Percentiles rank a stretch among this genome's conserved stretches.
Evolutionary conservation across 75 land plant genomes (phyloP).

Genomic region (Cupressus sempervirens): DNA sequence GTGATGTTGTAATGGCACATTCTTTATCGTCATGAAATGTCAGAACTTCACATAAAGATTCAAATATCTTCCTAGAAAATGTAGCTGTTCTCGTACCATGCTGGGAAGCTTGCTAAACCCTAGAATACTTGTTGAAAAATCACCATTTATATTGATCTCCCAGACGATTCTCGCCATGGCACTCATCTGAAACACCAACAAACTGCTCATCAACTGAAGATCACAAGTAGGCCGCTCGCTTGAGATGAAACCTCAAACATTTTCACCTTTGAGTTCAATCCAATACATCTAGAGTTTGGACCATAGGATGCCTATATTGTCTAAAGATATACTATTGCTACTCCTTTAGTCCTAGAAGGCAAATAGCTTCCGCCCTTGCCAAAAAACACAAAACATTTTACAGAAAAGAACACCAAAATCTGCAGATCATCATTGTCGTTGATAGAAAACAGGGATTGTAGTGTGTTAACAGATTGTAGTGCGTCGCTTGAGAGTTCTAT

Average conservation of each 20-base stretch:
- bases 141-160: background rate
- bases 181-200: background rate
- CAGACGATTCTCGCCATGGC: background rate
- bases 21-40: conserved; percentile 36
- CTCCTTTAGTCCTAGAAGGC: background rate
- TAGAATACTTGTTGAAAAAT: background rate
- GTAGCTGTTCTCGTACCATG: background rate
- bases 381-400: background rate
- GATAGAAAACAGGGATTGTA: too few species aligned
- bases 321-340: background rate
- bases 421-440: too few species aligned
- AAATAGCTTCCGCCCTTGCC: background rate
- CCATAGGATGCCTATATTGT: background rate
- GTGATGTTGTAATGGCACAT: background rate
- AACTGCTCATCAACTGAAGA: background rate
- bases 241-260: background rate
- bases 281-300: background rate
- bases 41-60: conserved; percentile 26
- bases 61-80: background rate
- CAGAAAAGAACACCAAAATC: background rate
- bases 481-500: too few species aligned
- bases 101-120: background rate
- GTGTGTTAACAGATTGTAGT: too few species aligned
- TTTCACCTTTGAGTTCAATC: background rate
- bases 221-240: background rate